These are phyloP conservation scores for Phytophthora fragariae DNA, from an alignment of 352 stramenopile genomes.

Conservation along the genomic window DNA sequence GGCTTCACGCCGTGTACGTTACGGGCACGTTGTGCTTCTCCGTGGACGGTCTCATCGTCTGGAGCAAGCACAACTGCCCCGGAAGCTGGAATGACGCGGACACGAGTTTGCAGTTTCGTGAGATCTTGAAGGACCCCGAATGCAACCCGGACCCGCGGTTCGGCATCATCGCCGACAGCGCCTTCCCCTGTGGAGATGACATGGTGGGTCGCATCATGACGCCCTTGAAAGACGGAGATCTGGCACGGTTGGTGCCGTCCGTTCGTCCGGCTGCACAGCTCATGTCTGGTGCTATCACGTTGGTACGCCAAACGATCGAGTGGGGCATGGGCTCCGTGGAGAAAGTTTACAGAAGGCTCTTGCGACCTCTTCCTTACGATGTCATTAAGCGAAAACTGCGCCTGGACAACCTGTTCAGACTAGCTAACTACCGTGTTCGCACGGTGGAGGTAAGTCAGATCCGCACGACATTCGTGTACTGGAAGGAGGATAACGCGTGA, in stretches of 20 bases:
- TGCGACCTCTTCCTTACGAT: not conserved
- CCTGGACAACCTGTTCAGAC: not conserved
- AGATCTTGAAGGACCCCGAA: not conserved
- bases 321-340: not conserved
- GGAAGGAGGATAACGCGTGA: not conserved
- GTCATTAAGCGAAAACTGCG: not conserved
- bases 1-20: slow-evolving; percentile 16
- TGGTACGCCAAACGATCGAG: not conserved
- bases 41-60: slow-evolving; percentile 18
- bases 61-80: slow-evolving; percentile 18
- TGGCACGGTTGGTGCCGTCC: not conserved
- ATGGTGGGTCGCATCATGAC: not conserved
- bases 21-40: slow-evolving; percentile 17
- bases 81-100: slow-evolving; percentile 29
- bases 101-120: not conserved
- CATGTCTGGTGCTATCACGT: not conserved
- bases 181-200: not conserved
- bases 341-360: not conserved
- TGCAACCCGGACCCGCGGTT: not conserved
- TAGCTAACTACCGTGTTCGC: not conserved
- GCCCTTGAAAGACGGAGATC: not conserved
- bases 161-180: slow-evolving; percentile 1
- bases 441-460: not conserved
- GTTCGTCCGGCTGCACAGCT: not conserved
- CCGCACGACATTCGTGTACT: not conserved